Base-by-base conservation (phyloP, 441 rosid species). In the Syzygium malaccense region DNA sequence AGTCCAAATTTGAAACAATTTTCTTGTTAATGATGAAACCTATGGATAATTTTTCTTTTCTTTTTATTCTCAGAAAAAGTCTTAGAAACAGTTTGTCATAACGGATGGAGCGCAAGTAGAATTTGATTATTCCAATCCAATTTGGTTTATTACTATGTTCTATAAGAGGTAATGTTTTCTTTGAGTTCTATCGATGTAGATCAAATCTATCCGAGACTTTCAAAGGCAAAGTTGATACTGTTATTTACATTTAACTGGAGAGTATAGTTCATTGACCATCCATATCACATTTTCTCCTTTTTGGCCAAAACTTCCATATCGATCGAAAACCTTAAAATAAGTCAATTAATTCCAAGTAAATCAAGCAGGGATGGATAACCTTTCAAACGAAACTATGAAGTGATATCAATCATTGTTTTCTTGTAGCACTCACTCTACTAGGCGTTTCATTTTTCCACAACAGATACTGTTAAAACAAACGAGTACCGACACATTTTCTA, bases 381-480 rank as follows among this genome's bases (percentile, higher is more conserved):
- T n/a, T 62, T 0, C 0, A 62, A 62, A 62, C 4, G 68, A 62
- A n/a, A 62, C 20, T 10, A 4, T 20, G 78, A 66, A 66, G 45
- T 7, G 12, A 8, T 4, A 30, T 8, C 37, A 12, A 5, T 15
- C 20, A 17, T 30, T 17, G 12, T 64, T 64, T 15, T 30, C 41
- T 64, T 64, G 19, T 6, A 7, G 17, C 18, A 4, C 11, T 64
- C 75, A 30, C 18, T 30, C 18, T 15, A 14, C n/a, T 1, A 57
- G 32, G 17, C 19, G 18, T 66, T 18, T 66, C 78, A 8, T 20
- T 55, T 55, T 55, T 56, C 60, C 60, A 56, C 60, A 8, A 20
- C 10, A 18, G 0, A 32, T 8, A 9, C 78, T 0, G 9, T 32
- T 8, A 8, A 0, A 17, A 17, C 3, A 18, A 66, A 66, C 14